These are phyloP conservation scores for Saturnispora gosingensis DNA, from an alignment of 805 yeast species.

Conservation along the genomic window DNA sequence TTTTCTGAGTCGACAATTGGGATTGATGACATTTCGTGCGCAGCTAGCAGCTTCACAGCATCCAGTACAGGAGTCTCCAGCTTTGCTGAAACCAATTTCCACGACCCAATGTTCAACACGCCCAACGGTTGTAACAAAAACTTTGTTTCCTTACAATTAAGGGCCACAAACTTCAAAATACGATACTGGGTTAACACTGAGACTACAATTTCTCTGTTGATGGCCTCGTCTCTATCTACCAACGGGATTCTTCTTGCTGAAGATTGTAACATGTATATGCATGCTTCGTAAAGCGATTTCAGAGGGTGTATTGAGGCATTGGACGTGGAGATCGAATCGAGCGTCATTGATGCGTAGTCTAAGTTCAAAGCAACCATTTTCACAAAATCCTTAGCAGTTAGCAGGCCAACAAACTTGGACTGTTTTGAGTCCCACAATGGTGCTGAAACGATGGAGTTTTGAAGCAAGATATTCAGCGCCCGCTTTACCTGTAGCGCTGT, in stretches of 20 bases:
- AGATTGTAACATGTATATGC: slow-evolving; percentile 80
- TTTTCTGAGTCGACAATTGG: slow-evolving; percentile 75
- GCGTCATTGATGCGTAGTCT: background rate
- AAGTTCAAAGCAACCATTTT: slow-evolving; percentile 51
- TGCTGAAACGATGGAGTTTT: slow-evolving; percentile 91
- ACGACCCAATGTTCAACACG: slow-evolving; percentile 57
- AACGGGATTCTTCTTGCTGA: slow-evolving; percentile 90
- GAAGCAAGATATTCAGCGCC: slow-evolving; percentile 79
- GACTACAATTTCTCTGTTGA: slow-evolving; percentile 89
- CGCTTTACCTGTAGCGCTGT: slow-evolving; percentile 85
- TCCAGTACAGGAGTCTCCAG: slow-evolving; percentile 92
- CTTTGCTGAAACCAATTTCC: slow-evolving; percentile 61
- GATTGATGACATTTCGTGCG: slow-evolving; percentile 77
- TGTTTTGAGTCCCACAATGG: slow-evolving; percentile 92
- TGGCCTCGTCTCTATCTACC: slow-evolving; percentile 88
- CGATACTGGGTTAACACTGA: slow-evolving; percentile 94
- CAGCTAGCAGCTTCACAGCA: slow-evolving; percentile 73
- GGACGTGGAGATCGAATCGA: background rate
- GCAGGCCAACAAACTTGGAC: slow-evolving; percentile 85
- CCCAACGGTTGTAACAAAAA: slow-evolving; percentile 68
- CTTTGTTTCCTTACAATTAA: slow-evolving; percentile 91
- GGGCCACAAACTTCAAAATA: slow-evolving; percentile 87
- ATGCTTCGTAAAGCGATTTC: slow-evolving; percentile 82
- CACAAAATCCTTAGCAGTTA: slow-evolving; percentile 87
- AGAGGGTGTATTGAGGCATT: slow-evolving; percentile 75